phyloP scores from a whole-genome alignment of 2,329 filamentous ascomycete species.

The Davidsoniella neocaledoniae region DNA sequence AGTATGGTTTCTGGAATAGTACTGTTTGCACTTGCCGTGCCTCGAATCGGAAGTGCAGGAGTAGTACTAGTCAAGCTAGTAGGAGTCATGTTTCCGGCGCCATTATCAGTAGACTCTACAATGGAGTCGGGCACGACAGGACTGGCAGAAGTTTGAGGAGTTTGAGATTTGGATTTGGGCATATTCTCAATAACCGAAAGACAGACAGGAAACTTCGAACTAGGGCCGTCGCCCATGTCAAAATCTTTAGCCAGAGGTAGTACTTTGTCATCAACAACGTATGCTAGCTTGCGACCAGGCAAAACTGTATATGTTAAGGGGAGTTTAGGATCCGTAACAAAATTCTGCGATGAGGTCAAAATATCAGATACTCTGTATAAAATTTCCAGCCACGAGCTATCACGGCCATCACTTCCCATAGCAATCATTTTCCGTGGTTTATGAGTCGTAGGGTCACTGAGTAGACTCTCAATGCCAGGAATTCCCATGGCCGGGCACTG shows the following conservation, averaged over 20 bases:
- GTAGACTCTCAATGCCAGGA: slow-evolving; percentile 1
- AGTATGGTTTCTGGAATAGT: too few relatives aligned
- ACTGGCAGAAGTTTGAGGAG: too few relatives aligned
- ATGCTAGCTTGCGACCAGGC: slow-evolving; percentile 4
- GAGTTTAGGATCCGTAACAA: slow-evolving; percentile 6
- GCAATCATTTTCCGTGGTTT: not conserved
- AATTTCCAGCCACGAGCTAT: slow-evolving; percentile 8
- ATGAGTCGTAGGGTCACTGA: slow-evolving; percentile 1
- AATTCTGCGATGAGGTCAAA: slow-evolving; percentile 9
- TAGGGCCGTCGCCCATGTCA: slow-evolving; percentile 3
- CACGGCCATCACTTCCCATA: not conserved
- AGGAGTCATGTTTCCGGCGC: too few relatives aligned
- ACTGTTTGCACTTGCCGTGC: too few relatives aligned
- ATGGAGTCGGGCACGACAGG: too few relatives aligned
- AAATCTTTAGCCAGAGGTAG: slow-evolving; percentile 8
- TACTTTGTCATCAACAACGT: slow-evolving; percentile 11
- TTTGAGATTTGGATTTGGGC: not conserved
- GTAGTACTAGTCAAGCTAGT: too few relatives aligned
- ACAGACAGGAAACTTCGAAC: slow-evolving; percentile 8
- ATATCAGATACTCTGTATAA: slow-evolving; percentile 8
- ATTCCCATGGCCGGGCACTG: slow-evolving; percentile 7
- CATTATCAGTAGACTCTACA: too few relatives aligned
- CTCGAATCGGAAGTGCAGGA: too few relatives aligned
- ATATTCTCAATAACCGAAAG: slow-evolving; percentile 6
- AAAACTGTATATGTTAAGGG: slow-evolving; percentile 10